Evolutionary conservation across 495 filamentous ascomycete species (phyloP).

Genomic region (Penicillium goetzii): DNA sequence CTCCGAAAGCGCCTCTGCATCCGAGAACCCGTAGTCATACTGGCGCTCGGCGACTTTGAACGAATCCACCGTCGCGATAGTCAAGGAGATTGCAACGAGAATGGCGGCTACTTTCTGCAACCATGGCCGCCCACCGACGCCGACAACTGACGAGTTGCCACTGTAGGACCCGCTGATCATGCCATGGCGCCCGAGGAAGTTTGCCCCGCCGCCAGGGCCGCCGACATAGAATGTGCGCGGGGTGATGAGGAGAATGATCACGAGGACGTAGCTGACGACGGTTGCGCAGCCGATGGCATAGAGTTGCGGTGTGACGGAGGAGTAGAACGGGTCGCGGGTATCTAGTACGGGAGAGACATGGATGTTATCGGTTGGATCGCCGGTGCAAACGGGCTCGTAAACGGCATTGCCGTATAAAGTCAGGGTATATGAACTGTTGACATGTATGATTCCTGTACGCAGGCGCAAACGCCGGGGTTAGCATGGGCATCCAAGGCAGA

Average conservation of each 20-base stretch:
- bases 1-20: constrained; percentile 71
- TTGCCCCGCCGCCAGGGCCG: constrained; percentile 65
- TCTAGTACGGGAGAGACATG: constrained; percentile 55
- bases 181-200: constrained; percentile 79
- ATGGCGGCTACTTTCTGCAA: constrained; percentile 93
- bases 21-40: constrained; percentile 71
- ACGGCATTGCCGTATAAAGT: constrained; percentile 65
- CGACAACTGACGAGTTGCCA: constrained; percentile 70
- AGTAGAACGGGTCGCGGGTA: constrained; percentile 84
- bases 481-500: neutral
- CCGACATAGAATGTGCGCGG: constrained; percentile 86
- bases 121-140: constrained; percentile 92
- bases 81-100: constrained; percentile 87
- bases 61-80: constrained; percentile 88
- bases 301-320: constrained; percentile 84
- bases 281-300: constrained; percentile 92
- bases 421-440: constrained; percentile 59
- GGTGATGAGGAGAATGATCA: constrained; percentile 92
- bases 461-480: neutral
- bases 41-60: constrained; percentile 80
- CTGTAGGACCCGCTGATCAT: constrained; percentile 78
- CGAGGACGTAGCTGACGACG: constrained; percentile 88
- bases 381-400: constrained; percentile 65
- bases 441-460: constrained; percentile 54
- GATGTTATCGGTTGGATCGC: constrained; percentile 30